Percentiles rank a stretch among this genome's conserved stretches.
Evolutionary conservation across 495 filamentous ascomycete genomes (phyloP).

Genomic region (Penicillium salamii): DNA sequence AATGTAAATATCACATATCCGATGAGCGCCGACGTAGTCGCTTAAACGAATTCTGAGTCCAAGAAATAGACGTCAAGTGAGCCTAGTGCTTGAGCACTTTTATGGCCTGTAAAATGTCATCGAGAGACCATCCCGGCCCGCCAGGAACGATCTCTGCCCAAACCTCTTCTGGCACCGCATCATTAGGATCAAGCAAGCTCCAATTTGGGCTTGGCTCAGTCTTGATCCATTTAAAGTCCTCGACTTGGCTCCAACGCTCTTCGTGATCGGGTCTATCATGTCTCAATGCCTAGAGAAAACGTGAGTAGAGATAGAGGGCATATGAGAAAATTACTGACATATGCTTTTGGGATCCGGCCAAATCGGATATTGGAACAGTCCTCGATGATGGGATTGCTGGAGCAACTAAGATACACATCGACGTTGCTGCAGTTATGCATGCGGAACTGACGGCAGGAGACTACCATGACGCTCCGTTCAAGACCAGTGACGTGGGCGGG

Average conservation of each 20-base stretch:
- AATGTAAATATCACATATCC: too few species aligned
- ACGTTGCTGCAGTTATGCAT: constrained; percentile 83
- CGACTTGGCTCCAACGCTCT: constrained; percentile 84
- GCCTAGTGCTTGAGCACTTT: constrained; percentile 40
- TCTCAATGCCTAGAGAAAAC: constrained; percentile 29
- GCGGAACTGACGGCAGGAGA: constrained; percentile 77
- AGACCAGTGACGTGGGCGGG: constrained; percentile 78
- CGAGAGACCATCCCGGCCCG: constrained; percentile 56
- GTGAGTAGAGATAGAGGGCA: background rate
- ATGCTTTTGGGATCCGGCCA: constrained; percentile 63
- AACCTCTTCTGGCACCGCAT: constrained; percentile 58
- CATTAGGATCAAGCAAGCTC: constrained; percentile 60
- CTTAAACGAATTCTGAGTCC: background rate
- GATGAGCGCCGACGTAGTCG: too few species aligned
- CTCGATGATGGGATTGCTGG: constrained; percentile 89
- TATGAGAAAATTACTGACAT: constrained; percentile 50
- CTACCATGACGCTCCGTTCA: constrained; percentile 69
- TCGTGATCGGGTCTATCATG: constrained; percentile 34
- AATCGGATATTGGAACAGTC: constrained; percentile 78
- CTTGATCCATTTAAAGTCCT: constrained; percentile 98
- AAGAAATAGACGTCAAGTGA: background rate
- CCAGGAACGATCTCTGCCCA: constrained; percentile 72
- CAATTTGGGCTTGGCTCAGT: constrained; percentile 85
- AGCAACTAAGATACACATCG: constrained; percentile 77
- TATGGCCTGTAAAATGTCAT: constrained; percentile 64